A percentile compares a stretch with the other conserved stretches of the same genome.
Conservation (phyloP, 225 moss, liverwort and hornwort genomes). For the Polytrichum formosum region DNA sequence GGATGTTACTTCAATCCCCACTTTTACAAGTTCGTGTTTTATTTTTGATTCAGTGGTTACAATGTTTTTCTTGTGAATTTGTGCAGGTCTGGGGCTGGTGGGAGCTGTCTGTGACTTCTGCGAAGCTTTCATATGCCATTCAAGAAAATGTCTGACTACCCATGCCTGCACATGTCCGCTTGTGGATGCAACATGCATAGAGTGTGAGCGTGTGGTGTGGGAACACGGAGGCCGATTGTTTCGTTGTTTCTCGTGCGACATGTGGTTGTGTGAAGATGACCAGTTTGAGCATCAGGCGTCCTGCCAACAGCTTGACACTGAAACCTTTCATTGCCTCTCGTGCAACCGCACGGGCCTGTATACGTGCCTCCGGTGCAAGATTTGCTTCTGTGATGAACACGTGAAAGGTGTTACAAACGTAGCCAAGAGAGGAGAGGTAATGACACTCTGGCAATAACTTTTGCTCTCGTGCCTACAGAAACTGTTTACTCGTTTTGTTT, state of each 20-base stretch:
- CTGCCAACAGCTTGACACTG: conserved; percentile 97
- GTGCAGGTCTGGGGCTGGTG: conserved; percentile 84
- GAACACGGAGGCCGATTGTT: conserved; percentile 96
- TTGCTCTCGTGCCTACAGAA: no score
- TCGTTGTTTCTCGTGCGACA: conserved; percentile 92
- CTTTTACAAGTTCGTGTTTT: no score
- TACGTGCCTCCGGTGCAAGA: conserved; percentile 92
- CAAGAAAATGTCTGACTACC: conserved; percentile 88
- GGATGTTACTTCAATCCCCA: no score
- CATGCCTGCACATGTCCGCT: conserved; percentile 92
- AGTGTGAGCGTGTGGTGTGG: conserved; percentile 96
- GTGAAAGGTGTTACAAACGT: conserved; percentile 94
- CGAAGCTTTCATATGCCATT: conserved; percentile 95
- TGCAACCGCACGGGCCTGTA: conserved; percentile 92
- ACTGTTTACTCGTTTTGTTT: no score
- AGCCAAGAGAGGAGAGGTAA: conserved; percentile 89
- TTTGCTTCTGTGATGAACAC: conserved; percentile 98
- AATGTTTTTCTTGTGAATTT: conserved; percentile 5
- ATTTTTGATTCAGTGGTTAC: not conserved
- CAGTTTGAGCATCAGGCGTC: conserved; percentile 99
- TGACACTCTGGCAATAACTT: no score
- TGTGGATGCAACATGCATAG: conserved; percentile 83
- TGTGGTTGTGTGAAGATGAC: conserved; percentile 99
- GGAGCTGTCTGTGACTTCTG: conserved; percentile 97
- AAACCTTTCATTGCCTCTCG: conserved; percentile 92